Conservation (phyloP, 2,329 filamentous ascomycete species). For the Lasiodiplodia citricola region DNA sequence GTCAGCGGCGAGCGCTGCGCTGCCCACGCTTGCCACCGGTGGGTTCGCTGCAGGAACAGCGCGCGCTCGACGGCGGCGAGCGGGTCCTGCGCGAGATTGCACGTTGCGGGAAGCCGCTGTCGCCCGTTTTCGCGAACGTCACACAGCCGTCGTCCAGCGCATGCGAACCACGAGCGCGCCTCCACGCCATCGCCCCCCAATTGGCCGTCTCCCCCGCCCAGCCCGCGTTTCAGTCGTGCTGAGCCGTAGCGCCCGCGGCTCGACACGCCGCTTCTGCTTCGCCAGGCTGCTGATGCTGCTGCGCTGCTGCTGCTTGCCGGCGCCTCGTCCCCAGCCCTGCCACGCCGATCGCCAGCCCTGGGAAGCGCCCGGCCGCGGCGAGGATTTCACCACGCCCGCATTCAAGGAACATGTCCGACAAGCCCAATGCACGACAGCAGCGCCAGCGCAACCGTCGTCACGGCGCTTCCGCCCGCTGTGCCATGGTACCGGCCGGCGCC, state of each 20-base stretch:
- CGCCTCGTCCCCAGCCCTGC: slow-evolving; percentile 5
- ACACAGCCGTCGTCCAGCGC: slow-evolving; percentile 10
- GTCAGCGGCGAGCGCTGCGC: neutral
- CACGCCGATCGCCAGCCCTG: slow-evolving; percentile 18
- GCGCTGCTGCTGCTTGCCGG: slow-evolving; percentile 12
- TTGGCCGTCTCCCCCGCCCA: slow-evolving; percentile 2
- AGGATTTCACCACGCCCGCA: neutral
- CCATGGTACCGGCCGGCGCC: slow-evolving; percentile 6
- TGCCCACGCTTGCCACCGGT: neutral
- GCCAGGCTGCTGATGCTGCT: neutral
- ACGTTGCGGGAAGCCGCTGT: slow-evolving; percentile 8
- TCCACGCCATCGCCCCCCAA: neutral
- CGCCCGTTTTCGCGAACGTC: slow-evolving; percentile 13
- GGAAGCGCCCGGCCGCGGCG: slow-evolving; percentile 7
- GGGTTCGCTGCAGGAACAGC: slow-evolving; percentile 9
- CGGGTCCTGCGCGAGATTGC: slow-evolving; percentile 13
- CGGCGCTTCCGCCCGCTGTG: slow-evolving; percentile 15
- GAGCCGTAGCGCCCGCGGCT: slow-evolving; percentile 22
- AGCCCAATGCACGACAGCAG: slow-evolving; percentile 17
- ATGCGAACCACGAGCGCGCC: slow-evolving; percentile 12
- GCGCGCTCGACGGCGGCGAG: neutral
- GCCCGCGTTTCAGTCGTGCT: slow-evolving; percentile 12
- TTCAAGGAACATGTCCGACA: slow-evolving; percentile 17
- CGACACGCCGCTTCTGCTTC: slow-evolving; percentile 1
- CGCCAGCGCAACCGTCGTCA: slow-evolving; percentile 20